A percentile compares a stretch with the other conserved stretches of the same genome.
These are phyloP conservation scores for Metrosideros polymorpha DNA, from an alignment of 441 rosid species.

Conservation along the genomic window DNA sequence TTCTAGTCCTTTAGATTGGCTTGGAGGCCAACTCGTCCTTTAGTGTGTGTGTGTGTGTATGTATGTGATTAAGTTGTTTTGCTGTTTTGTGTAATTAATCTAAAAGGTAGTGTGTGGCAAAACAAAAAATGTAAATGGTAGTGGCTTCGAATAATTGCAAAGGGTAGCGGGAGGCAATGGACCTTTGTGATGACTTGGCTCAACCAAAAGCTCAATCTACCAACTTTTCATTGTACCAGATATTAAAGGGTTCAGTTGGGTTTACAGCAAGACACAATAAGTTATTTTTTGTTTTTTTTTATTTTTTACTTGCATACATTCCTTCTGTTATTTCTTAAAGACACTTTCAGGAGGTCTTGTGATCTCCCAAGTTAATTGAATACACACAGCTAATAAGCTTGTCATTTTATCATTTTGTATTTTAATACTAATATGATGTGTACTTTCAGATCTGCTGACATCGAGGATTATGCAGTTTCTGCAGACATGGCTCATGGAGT, in stretches of 20 bases:
- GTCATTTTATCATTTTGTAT: too few species aligned
- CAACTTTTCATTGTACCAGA: neutral
- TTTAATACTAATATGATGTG: too few species aligned
- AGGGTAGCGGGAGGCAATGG: neutral
- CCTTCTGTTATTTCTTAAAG: too few species aligned
- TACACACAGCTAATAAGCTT: too few species aligned
- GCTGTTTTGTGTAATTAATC: too few species aligned
- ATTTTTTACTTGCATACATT: too few species aligned
- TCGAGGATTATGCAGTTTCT: constrained; percentile 43
- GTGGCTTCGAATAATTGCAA: neutral
- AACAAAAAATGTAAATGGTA: neutral
- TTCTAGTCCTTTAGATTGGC: neutral
- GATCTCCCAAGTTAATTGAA: too few species aligned
- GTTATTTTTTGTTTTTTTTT: too few species aligned
- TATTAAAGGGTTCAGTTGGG: neutral
- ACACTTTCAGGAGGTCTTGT: too few species aligned
- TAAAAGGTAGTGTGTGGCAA: neutral
- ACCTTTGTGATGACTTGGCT: neutral
- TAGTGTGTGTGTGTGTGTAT: too few species aligned
- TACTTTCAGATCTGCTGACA: neutral
- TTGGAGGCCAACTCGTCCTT: rapidly evolving
- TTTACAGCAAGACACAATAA: neutral
- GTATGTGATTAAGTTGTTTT: too few species aligned
- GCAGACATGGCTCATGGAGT: constrained; percentile 98
- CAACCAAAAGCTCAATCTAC: neutral